These are phyloP conservation scores for Ogataea ramenticola DNA, from an alignment of 805 yeast genomes.

Conservation along the genomic window DNA sequence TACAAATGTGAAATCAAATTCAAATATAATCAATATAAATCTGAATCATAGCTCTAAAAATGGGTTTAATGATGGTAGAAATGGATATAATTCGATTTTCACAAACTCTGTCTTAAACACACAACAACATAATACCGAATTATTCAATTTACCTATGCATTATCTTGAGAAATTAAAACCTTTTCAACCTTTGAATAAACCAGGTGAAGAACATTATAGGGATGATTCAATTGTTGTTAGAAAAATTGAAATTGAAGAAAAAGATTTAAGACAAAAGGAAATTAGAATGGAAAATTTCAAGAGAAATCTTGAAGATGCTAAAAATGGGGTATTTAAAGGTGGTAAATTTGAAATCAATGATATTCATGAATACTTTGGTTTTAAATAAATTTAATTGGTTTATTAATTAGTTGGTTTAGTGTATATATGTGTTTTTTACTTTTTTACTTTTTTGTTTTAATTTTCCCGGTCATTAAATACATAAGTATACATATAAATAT, in stretches of 20 bases:
- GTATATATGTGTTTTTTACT: no score
- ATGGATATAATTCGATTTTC: slow-evolving; percentile 22
- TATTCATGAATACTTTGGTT: slow-evolving; percentile 26
- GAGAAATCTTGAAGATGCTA: slow-evolving; percentile 16
- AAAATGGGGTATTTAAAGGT: slow-evolving; percentile 12
- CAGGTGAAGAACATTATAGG: slow-evolving; percentile 25
- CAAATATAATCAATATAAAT: neutral
- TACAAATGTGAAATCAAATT: slow-evolving; percentile 3
- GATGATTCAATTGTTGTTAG: slow-evolving; percentile 26
- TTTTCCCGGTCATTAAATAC: neutral
- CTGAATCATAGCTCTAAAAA: no score
- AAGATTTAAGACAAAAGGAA: slow-evolving; percentile 10
- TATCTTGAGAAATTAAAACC: slow-evolving; percentile 19
- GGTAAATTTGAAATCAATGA: slow-evolving; percentile 19
- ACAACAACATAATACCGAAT: slow-evolving; percentile 26
- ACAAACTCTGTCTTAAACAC: slow-evolving; percentile 26
- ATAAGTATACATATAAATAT: neutral
- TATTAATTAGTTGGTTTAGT: no score
- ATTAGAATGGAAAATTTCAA: slow-evolving; percentile 9
- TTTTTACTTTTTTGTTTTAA: no score
- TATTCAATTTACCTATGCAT: slow-evolving; percentile 25
- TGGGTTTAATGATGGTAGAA: slow-evolving; percentile 7
- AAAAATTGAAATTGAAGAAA: slow-evolving; percentile 24
- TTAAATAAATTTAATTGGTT: slow-evolving; percentile 12
- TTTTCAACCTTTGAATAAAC: slow-evolving; percentile 13